phyloP scores from a whole-genome alignment of 495 filamentous ascomycete genomes.

The Penicillium verhagenii region DNA sequence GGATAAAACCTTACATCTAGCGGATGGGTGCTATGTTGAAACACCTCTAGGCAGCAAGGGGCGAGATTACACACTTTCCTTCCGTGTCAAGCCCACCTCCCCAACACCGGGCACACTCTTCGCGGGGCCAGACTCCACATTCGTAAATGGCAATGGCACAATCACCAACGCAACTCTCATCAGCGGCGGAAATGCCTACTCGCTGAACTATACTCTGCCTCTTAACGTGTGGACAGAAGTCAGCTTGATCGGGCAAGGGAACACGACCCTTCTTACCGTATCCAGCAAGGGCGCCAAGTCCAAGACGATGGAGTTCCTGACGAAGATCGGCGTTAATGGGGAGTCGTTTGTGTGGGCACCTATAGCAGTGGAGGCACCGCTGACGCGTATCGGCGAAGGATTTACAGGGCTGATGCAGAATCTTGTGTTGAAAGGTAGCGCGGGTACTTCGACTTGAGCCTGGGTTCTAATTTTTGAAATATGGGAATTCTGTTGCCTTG shows the following conservation, averaged over 20 bases:
- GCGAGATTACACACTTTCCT: conserved; percentile 48
- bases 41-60: conserved; percentile 49
- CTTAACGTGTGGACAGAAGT: conserved; percentile 39
- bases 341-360: conserved; percentile 16
- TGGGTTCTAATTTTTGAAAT: no score
- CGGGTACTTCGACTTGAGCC: background rate
- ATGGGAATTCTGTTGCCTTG: background rate
- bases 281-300: background rate
- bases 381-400: conserved; percentile 39
- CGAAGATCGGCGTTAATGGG: conserved; percentile 42
- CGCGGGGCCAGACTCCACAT: conserved; percentile 44
- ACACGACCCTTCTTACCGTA: conserved; percentile 38
- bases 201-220: conserved; percentile 44
- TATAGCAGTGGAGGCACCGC: conserved; percentile 50
- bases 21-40: conserved; percentile 30
- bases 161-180: conserved; percentile 45
- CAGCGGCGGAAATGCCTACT: conserved; percentile 44
- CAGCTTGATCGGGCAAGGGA: conserved; percentile 38
- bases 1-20: conserved; percentile 25
- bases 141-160: conserved; percentile 34
- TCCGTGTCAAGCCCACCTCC: conserved; percentile 33
- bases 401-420: conserved; percentile 26
- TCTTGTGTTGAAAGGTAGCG: conserved; percentile 12
- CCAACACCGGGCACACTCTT: conserved; percentile 33
- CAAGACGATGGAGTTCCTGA: conserved; percentile 5